Evolutionary conservation across 2,329 filamentous ascomycete genomes (phyloP), one percentile per base, ranked within the genome.

Genomic region (Hysterium pulicare): DNA sequence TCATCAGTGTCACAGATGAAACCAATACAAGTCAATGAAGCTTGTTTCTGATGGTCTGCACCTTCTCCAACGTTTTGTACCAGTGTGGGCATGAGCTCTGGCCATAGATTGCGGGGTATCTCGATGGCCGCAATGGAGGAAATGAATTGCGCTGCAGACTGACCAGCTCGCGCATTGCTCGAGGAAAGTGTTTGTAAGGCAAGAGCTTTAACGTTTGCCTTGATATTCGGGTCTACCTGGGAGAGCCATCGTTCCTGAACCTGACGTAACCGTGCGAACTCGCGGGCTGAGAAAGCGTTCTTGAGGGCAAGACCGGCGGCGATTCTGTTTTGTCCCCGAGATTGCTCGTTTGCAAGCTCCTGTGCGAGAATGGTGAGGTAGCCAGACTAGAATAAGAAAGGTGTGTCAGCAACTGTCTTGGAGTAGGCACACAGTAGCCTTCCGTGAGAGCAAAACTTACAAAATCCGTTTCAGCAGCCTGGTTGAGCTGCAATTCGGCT

Each of bases 1-100:
- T 98, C 93, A 62, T 95, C 89, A 57, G 87, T 91, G 70, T 98
- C 93, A 78, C 93, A 98, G 59, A 98, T 91, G 73, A 93, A 98
- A 57, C 93, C 93, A 68, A 98, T 96, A n/a, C 91, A 86, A 44
- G 89, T 91, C 61, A 98, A 75, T 33, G 91, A 97, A 32, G 90
- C 79, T 74, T 96, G 90, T 77, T 97, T 98, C 67, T 95, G 83
- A 71, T 90, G 83, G 63, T 90, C 86, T 59, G 78, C 81, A 53
- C 91, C 93, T 53, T 84, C 82, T 67, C 87, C 91, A 54, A 98
- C 90, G 68, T 93, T 95, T 69, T 91, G 86, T 53, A 98, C 93
- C 54, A 98, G 78, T 24, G 79, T 81, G 48, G 82, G 77, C 86
- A 98, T 90, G 54, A 98, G 77, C 67, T 97, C 90, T 40, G 82